Percentiles rank a stretch among this genome's conserved stretches.
Conservation (phyloP, 441 rosid species). For the Adansonia madagascariensis region DNA sequence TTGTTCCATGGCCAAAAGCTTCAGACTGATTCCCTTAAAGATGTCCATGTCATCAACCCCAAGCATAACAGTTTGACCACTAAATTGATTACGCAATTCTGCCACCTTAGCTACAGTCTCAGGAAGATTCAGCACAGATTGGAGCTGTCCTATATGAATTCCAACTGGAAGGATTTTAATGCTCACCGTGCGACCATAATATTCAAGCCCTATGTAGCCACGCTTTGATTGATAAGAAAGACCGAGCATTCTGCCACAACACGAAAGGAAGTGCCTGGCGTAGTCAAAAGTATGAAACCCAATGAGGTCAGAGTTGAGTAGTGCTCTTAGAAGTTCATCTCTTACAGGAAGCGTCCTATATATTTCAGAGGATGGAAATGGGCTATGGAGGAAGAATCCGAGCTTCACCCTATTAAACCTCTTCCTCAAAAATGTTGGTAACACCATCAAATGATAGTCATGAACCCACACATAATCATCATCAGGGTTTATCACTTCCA, state of each 20-base stretch:
- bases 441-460: constrained; percentile 13
- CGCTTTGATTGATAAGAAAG: constrained; percentile 59
- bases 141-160: constrained; percentile 80
- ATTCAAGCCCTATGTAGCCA: constrained; percentile 82
- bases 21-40: constrained; percentile 85
- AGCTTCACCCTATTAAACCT: constrained; percentile 83
- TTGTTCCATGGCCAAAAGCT: constrained; percentile 48
- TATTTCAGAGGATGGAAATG: constrained; percentile 87
- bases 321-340: constrained; percentile 76
- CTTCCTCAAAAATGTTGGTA: constrained; percentile 44
- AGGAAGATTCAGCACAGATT: constrained; percentile 49
- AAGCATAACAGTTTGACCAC: constrained; percentile 62
- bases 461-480: constrained; percentile 12
- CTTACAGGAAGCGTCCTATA: constrained; percentile 83
- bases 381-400: constrained; percentile 86
- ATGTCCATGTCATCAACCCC: constrained; percentile 96
- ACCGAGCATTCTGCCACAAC: constrained; percentile 91
- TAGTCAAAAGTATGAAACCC: constrained; percentile 93
- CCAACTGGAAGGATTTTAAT: constrained; percentile 90
- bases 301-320: constrained; percentile 75
- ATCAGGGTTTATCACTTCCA: constrained; percentile 13
- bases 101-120: constrained; percentile 46
- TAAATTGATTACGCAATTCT: constrained; percentile 61
- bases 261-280: constrained; percentile 85
- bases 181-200: constrained; percentile 79